Conservation (phyloP, 352 stramenopile genomes). For the Peronospora belbahrii region DNA sequence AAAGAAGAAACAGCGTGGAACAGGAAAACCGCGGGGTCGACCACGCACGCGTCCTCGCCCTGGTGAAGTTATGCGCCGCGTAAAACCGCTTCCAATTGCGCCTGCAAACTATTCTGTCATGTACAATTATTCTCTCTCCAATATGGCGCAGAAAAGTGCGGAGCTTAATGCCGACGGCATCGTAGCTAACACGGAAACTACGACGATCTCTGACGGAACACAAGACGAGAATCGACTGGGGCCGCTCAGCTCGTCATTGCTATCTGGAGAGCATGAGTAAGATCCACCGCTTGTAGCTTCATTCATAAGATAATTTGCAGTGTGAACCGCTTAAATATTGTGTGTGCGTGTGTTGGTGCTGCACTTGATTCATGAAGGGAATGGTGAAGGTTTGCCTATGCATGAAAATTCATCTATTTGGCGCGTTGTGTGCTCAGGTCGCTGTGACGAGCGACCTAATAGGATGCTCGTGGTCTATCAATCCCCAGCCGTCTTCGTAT, state of each 20-base stretch:
- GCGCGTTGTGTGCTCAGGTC: conserved; percentile 17
- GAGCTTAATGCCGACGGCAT: conserved; percentile 34
- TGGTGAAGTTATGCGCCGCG: conserved; percentile 64
- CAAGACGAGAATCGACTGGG: conserved; percentile 41
- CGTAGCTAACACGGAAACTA: conserved; percentile 8
- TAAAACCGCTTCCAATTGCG: conserved; percentile 62
- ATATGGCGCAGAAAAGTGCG: conserved; percentile 40
- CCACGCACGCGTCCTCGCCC: conserved; percentile 65
- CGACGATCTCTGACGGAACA: conserved; percentile 9
- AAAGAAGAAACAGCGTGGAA: conserved; percentile 74
- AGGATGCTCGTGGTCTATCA: conserved; percentile 16
- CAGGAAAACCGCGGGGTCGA: conserved; percentile 59
- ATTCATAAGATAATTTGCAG: conserved; percentile 24
- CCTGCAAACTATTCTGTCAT: conserved; percentile 71
- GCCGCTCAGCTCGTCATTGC: conserved; percentile 35
- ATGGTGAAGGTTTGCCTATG: conserved; percentile 3
- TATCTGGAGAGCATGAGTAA: conserved; percentile 56
- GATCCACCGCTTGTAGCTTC: conserved; percentile 7
- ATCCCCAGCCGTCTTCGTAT: conserved; percentile 14
- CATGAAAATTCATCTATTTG: conserved; percentile 21
- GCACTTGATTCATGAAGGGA: not conserved
- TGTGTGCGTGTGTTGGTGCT: conserved; percentile 2
- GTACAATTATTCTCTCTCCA: conserved; percentile 63
- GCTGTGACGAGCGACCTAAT: not conserved
- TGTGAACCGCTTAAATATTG: conserved; percentile 9